A percentile compares a stretch with the other conserved stretches of the same genome.
Conservation (phyloP, 1,139 yeast genomes). For the Pneumocystis carinii region DNA sequence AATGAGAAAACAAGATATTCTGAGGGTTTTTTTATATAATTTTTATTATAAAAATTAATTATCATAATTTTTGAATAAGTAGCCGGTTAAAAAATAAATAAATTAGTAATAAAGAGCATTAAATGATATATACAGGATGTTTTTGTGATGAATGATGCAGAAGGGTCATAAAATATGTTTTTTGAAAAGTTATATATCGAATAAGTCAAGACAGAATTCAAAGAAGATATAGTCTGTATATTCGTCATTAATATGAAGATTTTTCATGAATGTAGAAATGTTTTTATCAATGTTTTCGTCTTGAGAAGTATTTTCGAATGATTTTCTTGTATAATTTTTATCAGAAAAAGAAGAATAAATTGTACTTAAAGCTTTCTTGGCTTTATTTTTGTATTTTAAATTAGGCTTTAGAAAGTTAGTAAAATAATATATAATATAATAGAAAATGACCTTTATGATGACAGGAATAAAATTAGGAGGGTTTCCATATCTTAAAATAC, state of each 20-base stretch:
- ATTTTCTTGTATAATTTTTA: not conserved
- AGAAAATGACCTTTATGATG: conserved; percentile 28
- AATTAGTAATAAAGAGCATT: not conserved
- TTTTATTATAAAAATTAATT: not conserved
- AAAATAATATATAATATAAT: conserved; percentile 17
- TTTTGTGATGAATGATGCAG: not conserved
- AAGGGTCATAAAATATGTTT: not conserved
- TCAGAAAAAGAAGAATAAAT: conserved; percentile 7
- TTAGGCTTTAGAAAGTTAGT: conserved; percentile 15
- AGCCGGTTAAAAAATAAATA: not conserved
- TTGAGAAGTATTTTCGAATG: not conserved
- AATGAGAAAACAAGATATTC: not conserved
- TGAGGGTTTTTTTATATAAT: not conserved
- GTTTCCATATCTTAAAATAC: conserved; percentile 83
- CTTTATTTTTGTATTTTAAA: conserved; percentile 19
- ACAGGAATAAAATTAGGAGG: conserved; percentile 80
- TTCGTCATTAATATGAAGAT: not conserved
- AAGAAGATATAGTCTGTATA: not conserved
- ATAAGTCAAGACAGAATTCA: not conserved
- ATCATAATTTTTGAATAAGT: not conserved
- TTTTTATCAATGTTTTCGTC: not conserved
- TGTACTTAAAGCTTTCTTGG: conserved; percentile 6
- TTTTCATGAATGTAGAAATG: not conserved
- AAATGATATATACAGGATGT: not conserved
- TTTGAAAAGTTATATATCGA: not conserved